These are phyloP conservation scores for Amauroascus niger DNA, from an alignment of 2,329 filamentous ascomycete species.

Conservation along the genomic window DNA sequence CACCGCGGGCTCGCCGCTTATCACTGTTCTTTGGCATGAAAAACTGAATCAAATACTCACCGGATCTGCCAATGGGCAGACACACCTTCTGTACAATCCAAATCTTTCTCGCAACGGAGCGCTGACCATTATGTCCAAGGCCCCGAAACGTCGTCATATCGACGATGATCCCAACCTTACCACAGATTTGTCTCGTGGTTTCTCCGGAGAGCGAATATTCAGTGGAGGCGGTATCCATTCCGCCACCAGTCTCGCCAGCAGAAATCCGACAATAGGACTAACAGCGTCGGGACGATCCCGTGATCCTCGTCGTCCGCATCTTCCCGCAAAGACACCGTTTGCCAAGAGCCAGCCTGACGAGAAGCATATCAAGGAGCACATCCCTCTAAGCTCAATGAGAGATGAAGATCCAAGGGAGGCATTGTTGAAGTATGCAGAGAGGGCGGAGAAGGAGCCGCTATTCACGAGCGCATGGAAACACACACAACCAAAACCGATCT, in stretches of 20 bases:
- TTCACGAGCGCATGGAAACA: constrained; percentile 91
- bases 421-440: constrained; percentile 85
- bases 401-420: constrained; percentile 95
- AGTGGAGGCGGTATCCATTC: constrained; percentile 60
- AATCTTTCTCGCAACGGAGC: constrained; percentile 72
- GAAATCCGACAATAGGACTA: constrained; percentile 61
- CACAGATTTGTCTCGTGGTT: constrained; percentile 68
- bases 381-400: constrained; percentile 82
- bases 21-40: constrained; percentile 81
- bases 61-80: constrained; percentile 82
- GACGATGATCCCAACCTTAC: constrained; percentile 86
- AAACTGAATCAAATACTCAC: constrained; percentile 95
- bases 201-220: constrained; percentile 75
- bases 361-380: constrained; percentile 76
- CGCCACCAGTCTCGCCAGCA: constrained; percentile 45
- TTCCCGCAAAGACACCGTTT: constrained; percentile 79
- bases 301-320: constrained; percentile 75
- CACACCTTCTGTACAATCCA: constrained; percentile 83
- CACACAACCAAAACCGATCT: constrained; percentile 87
- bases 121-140: constrained; percentile 79
- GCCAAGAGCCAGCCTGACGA: constrained; percentile 83
- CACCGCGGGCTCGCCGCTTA: constrained; percentile 72
- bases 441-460: constrained; percentile 82
- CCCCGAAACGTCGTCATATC: constrained; percentile 87
- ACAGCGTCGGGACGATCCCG: constrained; percentile 66